Evolutionary conservation across 768 basidiomycete species (phyloP), one percentile per base, ranked within the genome.

Genomic region (Collybia mongolica): DNA sequence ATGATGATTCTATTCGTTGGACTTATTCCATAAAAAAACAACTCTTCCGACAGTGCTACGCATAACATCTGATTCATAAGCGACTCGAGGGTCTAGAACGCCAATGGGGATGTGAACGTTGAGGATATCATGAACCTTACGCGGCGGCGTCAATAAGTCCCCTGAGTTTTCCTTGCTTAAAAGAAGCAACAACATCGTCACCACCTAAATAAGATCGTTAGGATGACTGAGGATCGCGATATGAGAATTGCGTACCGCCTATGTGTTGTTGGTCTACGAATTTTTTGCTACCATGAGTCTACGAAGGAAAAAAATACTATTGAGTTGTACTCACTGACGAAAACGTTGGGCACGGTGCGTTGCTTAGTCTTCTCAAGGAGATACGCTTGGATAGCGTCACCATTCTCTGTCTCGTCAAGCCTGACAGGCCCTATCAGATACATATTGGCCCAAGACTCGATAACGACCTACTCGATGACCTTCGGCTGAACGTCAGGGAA

Each of bases 281-380:
- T 5, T 23, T 20, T 26, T 22, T 32, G 14, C 39, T 20, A 18
- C 24, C 2, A 35, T 28, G 40, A 19, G 22, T 6, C 15, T 38
- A 38, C 15, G 19, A 18, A 14, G 12, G n/a, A 4, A 51, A 37
- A n/a, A 28, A 43, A 6, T 15, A 35, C 12, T 6, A 29, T n/a
- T 28, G 26, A 35, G 22, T 12, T 20, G 7, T 44, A 71, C 75
- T 75, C 52, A 89, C 87, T 78, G 61, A 92, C 77, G 70, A 89
- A 93, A 51, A 89, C 75, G 60, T 83, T 88, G 24, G 90, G 90
- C 5, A 93, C 90, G 9, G 85, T 86, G 18, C 79, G 65, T 57
- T 87, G 90, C 0, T 75, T 75, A 0, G 87, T 88, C 76, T 82
- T 86, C 57, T 77, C 48, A 2, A 9, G 18, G 3, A 93, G 73